Evolutionary conservation across 805 yeast genomes (phyloP).

Genomic region (Brettanomyces custersianus): DNA sequence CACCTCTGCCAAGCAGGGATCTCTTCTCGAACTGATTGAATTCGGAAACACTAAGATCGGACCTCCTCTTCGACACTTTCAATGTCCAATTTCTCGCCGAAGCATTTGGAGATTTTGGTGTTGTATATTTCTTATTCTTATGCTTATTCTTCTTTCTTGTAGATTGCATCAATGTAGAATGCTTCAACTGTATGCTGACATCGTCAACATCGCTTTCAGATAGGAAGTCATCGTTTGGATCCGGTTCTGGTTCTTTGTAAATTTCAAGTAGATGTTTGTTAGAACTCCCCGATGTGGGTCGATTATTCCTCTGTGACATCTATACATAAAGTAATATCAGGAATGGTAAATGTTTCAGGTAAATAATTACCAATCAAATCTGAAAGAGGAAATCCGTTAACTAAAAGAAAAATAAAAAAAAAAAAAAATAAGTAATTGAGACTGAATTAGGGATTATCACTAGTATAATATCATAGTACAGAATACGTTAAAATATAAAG

Average conservation of each 20-base stretch:
- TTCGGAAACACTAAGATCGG: constrained; percentile 4
- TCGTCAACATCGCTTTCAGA: constrained; percentile 1
- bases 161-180: not conserved
- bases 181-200: not conserved
- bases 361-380: not conserved
- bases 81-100: constrained; percentile 6
- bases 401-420: not conserved
- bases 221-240: not conserved
- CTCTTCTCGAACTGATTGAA: constrained; percentile 1
- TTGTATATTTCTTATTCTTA: not conserved
- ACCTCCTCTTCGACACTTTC: constrained; percentile 2
- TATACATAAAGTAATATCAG: not conserved
- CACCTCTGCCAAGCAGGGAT: constrained; percentile 65
- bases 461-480: too few species aligned
- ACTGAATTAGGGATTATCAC: too few species aligned
- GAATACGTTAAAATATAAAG: not conserved
- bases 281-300: not conserved
- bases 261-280: constrained; percentile 1
- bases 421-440: too few species aligned
- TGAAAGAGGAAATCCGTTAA: not conserved
- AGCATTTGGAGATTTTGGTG: not conserved
- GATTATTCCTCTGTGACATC: too few species aligned
- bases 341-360: not conserved
- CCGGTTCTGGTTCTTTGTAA: constrained; percentile 5
- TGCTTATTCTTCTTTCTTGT: not conserved